Conservation (phyloP, 179 eudicot species). For the Amaranthus tricolor region DNA sequence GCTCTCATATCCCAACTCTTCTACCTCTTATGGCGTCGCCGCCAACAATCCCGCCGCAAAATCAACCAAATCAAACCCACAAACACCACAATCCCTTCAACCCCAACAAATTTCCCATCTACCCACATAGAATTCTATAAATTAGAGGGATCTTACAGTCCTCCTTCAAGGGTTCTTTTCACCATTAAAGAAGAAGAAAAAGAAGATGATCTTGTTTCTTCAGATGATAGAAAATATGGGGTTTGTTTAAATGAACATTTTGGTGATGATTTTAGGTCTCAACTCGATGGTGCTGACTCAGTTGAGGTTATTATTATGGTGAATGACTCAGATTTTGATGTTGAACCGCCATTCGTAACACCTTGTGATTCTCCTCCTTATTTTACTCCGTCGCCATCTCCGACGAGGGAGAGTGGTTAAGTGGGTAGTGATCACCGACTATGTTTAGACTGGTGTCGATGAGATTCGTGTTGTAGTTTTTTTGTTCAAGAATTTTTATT, state of each 20-base stretch:
- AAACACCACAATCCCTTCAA: background rate
- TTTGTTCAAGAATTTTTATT: background rate
- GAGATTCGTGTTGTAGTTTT: background rate
- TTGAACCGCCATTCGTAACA: slow-evolving; percentile 45
- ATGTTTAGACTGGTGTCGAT: background rate
- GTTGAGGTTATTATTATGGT: slow-evolving; percentile 23
- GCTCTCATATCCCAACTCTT: slow-evolving; percentile 40
- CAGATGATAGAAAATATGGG: background rate
- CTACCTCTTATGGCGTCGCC: slow-evolving; percentile 51
- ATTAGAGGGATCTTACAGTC: slow-evolving; percentile 30
- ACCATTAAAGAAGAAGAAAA: slow-evolving; percentile 47
- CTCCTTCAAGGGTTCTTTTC: slow-evolving; percentile 45
- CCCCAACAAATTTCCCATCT: slow-evolving; percentile 21
- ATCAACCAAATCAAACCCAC: slow-evolving; percentile 17
- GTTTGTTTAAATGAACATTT: slow-evolving; percentile 11
- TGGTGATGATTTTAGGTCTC: background rate
- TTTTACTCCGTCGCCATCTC: slow-evolving; percentile 46
- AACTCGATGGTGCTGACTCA: background rate
- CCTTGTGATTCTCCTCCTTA: slow-evolving; percentile 48
- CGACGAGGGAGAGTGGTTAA: slow-evolving; percentile 19
- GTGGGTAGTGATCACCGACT: background rate
- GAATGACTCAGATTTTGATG: slow-evolving; percentile 12
- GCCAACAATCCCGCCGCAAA: slow-evolving; percentile 7
- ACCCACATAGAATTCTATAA: slow-evolving; percentile 24
- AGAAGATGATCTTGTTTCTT: slow-evolving; percentile 29